Evolutionary conservation across 768 basidiomycete genomes (phyloP), one percentile per base, ranked within the genome.

Genomic region (Auricularia auricula-judae): DNA sequence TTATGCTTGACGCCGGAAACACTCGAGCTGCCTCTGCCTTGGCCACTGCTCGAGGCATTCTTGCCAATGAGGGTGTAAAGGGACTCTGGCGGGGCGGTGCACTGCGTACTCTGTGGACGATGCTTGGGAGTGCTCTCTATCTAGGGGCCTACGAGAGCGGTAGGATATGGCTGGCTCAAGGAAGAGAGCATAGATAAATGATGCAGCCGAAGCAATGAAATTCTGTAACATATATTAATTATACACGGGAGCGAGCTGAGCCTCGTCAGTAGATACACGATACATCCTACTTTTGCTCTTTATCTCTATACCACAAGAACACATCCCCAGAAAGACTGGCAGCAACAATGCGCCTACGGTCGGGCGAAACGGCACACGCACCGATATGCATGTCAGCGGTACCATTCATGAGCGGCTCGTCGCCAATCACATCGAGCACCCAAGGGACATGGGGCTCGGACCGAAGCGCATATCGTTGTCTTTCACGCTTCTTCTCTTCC

Each of bases 1-100:
- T 97, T 54, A 99, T 99, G 97, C 82, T 98, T 59, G 56, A 51
- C 47, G 47, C 47, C 5, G 47, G 18, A 18, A 51, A 16, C 7
- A 18, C 11, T 51, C 11, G 39, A 42, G 3, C 47, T 16, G 18
- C 5, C 47, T 51, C 47, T 10, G 47, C 18, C 11, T 12, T 16
- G 47, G 16, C 10, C 4, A 51, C 21, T 51, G 21, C 47, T 8
- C 14, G 47, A 5, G 47, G 21, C 14, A 51, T 51, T 18, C 11
- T 51, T 51, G 47, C 47, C 18, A 16, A 18, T 4, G 47, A 18
- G 47, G 47, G 47, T 18, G 16, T 51, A 51, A 16, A 21, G 21
- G 47, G 47, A 18, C 47, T 51, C 47, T 51, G 47, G 47, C 10
- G 47, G 5, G 47, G 47, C 18, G 47, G 47, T 10, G 16, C 47